Evolutionary conservation across 495 filamentous ascomycete species (phyloP).

Genomic region (Cladorrhinum samala): DNA sequence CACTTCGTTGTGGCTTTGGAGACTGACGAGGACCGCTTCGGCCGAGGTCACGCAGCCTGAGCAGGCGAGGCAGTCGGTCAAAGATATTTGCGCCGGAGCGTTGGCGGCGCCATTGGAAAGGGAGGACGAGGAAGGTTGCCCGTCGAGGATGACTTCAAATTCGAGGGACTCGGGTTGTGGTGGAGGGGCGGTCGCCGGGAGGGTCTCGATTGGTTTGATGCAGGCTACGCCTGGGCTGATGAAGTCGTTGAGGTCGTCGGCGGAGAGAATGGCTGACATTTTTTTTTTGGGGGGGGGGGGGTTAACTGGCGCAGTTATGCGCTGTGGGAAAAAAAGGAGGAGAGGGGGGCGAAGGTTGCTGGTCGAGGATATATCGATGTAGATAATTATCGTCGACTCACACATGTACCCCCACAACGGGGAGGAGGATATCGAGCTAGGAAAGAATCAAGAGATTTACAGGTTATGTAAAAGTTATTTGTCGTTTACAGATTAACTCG

Average conservation of each 20-base stretch:
- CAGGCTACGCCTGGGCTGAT: conserved; percentile 96
- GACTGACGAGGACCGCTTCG: conserved; percentile 85
- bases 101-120: conserved; percentile 10
- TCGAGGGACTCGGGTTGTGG: conserved; percentile 36
- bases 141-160: conserved; percentile 88
- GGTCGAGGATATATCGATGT: background rate
- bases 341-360: background rate
- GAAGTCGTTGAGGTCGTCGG: conserved; percentile 97
- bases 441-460: too few relatives aligned
- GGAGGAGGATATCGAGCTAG: too few relatives aligned
- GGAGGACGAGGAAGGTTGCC: conserved; percentile 53
- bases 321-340: background rate
- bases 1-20: conserved; percentile 90
- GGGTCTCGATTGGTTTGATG: conserved; percentile 92
- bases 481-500: too few relatives aligned
- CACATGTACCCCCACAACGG: too few relatives aligned
- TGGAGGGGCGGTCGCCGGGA: conserved; percentile 46
- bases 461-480: background rate
- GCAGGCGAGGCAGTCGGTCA: conserved; percentile 96
- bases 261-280: conserved; percentile 95
- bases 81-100: conserved; percentile 74
- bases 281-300: conserved; percentile 22
- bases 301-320: too few relatives aligned
- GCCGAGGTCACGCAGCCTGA: conserved; percentile 97
- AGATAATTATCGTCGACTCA: too few relatives aligned